Conservation (phyloP, 2,329 filamentous ascomycete species). For the Botrytis deweyae region DNA sequence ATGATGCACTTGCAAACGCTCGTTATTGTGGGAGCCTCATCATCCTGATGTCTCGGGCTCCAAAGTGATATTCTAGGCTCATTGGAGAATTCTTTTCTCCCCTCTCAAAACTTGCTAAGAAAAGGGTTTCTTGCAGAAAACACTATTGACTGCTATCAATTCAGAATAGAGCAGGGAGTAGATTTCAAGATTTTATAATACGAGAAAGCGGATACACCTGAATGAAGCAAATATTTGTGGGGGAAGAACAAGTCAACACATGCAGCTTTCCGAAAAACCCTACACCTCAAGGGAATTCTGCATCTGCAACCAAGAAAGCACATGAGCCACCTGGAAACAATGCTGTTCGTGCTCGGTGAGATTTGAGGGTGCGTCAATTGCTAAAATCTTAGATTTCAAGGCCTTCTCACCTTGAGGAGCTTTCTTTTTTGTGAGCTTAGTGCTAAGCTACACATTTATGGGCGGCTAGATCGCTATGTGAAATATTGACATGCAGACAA, state of each 20-base stretch:
- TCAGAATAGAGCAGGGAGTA: rapidly evolving
- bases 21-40: not conserved
- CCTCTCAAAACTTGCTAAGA: not conserved
- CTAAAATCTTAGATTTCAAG: not conserved
- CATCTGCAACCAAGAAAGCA: not conserved
- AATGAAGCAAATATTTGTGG: not conserved
- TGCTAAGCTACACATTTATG: not conserved
- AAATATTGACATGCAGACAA: not conserved
- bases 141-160: not conserved
- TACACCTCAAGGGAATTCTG: not conserved
- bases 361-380: not conserved
- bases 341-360: not conserved
- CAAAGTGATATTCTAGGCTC: not conserved
- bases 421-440: not conserved
- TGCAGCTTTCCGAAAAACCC: not conserved
- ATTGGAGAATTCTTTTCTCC: not conserved
- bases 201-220: not conserved
- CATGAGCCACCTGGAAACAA: not conserved
- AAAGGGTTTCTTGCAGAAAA: not conserved
- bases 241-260: not conserved
- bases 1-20: not conserved
- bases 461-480: not conserved
- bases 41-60: not conserved
- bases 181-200: not conserved
- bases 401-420: not conserved